These are phyloP conservation scores for Ogataea saltuana DNA, from an alignment of 805 yeast species.

Conservation along the genomic window DNA sequence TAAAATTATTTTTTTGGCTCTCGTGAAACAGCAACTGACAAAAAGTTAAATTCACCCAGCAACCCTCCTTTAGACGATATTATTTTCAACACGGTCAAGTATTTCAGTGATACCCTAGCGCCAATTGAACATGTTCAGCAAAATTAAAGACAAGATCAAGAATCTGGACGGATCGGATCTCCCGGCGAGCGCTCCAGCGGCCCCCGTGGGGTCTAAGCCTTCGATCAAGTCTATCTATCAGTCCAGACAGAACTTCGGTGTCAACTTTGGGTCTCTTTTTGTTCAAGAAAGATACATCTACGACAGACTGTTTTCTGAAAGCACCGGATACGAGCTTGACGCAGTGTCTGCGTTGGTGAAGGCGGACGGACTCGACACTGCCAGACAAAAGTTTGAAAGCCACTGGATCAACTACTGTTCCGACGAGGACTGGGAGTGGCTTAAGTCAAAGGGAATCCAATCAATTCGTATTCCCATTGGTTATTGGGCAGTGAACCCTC, in stretches of 20 bases:
- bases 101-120: too few relatives aligned
- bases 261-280: slow-evolving; percentile 80
- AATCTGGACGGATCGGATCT: slow-evolving; percentile 1
- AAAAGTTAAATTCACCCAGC: too few relatives aligned
- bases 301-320: slow-evolving; percentile 58
- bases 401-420: slow-evolving; percentile 68
- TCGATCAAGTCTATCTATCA: slow-evolving; percentile 52
- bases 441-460: slow-evolving; percentile 66
- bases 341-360: slow-evolving; percentile 57
- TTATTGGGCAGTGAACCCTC: slow-evolving; percentile 81
- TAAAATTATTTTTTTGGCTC: neutral
- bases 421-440: slow-evolving; percentile 81
- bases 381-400: slow-evolving; percentile 52
- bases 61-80: too few relatives aligned
- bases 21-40: slow-evolving; percentile 3
- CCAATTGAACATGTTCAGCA: slow-evolving; percentile 5
- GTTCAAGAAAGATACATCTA: slow-evolving; percentile 80
- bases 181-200: slow-evolving; percentile 30
- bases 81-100: too few relatives aligned
- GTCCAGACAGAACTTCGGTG: slow-evolving; percentile 71
- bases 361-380: slow-evolving; percentile 51
- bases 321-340: slow-evolving; percentile 68
- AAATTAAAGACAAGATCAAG: slow-evolving; percentile 6
- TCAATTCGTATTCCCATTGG: slow-evolving; percentile 87
- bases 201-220: slow-evolving; percentile 38